Conservation (phyloP, 192 early-diverging fungal species). For the Rhizophagus prolifer region DNA sequence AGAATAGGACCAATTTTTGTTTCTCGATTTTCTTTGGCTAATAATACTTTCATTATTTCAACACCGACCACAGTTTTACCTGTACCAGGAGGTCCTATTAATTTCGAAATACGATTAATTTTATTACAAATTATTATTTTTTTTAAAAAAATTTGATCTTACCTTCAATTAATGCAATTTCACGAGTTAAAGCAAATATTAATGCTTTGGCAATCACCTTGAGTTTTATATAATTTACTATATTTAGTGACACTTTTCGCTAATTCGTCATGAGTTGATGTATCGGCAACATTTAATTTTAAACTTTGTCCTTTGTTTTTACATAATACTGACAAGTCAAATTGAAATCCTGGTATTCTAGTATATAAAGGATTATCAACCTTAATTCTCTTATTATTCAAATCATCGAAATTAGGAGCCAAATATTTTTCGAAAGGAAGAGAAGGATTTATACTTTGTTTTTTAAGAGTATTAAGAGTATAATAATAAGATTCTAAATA, state of each 20-base stretch:
- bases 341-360: slow-evolving; percentile 34
- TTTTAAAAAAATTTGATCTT: no score
- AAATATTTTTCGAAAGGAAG: slow-evolving; percentile 45
- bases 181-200: slow-evolving; percentile 45
- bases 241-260: slow-evolving; percentile 2
- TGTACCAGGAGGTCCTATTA: slow-evolving; percentile 49
- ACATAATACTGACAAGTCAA: slow-evolving; percentile 32
- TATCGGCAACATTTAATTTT: slow-evolving; percentile 24
- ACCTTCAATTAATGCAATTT: slow-evolving; percentile 59
- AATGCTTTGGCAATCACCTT: slow-evolving; percentile 44
- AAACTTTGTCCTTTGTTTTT: slow-evolving; percentile 1
- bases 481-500: slow-evolving; percentile 41
- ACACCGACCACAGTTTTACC: slow-evolving; percentile 58
- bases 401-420: slow-evolving; percentile 13
- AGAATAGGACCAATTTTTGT: slow-evolving; percentile 46
- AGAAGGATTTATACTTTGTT: slow-evolving; percentile 34
- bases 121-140: no score
- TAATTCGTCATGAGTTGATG: neutral
- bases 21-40: slow-evolving; percentile 27
- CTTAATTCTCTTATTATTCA: neutral
- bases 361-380: slow-evolving; percentile 42
- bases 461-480: slow-evolving; percentile 39
- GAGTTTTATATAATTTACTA: slow-evolving; percentile 49
- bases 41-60: slow-evolving; percentile 43
- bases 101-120: neutral